Conservation (phyloP, 805 yeast species). For the Myxozyma sirexii region DNA sequence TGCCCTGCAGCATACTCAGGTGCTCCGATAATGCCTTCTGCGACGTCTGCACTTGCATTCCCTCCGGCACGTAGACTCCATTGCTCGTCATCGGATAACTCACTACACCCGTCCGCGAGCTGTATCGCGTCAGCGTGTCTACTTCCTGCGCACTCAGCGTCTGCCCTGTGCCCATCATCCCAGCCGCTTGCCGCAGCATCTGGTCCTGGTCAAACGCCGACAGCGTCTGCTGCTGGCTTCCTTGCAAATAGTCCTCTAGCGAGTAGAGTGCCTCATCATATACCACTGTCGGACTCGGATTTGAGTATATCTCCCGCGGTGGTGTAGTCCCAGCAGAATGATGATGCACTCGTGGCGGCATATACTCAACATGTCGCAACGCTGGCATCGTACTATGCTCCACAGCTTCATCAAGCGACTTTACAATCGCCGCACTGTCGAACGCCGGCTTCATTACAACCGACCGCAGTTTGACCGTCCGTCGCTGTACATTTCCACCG, state of each 20-base stretch:
- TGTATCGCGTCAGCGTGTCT: constrained; percentile 12
- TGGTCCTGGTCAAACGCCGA: background rate
- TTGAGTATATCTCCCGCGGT: background rate
- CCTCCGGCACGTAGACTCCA: constrained; percentile 3
- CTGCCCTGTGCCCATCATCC: background rate
- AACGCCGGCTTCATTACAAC: constrained; percentile 17
- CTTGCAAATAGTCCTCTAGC: constrained; percentile 21
- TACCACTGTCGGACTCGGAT: constrained; percentile 10
- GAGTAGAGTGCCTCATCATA: constrained; percentile 29
- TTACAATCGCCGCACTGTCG: constrained; percentile 20
- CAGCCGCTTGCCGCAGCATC: background rate
- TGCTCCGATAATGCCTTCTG: constrained; percentile 1
- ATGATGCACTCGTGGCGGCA: constrained; percentile 6
- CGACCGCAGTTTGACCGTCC: constrained; percentile 25
- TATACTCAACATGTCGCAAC: background rate
- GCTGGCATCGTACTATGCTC: background rate
- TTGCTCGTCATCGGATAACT: constrained; percentile 4
- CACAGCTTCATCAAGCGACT: constrained; percentile 5
- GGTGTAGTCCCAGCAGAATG: background rate
- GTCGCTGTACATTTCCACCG: background rate
- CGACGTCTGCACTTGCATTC: constrained; percentile 3
- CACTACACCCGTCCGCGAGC: constrained; percentile 21
- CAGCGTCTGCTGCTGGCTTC: background rate
- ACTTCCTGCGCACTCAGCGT: constrained; percentile 13
- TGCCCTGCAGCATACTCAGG: background rate